Conservation (phyloP, 257 asterid genomes). For the Rubia yunnanensis region DNA sequence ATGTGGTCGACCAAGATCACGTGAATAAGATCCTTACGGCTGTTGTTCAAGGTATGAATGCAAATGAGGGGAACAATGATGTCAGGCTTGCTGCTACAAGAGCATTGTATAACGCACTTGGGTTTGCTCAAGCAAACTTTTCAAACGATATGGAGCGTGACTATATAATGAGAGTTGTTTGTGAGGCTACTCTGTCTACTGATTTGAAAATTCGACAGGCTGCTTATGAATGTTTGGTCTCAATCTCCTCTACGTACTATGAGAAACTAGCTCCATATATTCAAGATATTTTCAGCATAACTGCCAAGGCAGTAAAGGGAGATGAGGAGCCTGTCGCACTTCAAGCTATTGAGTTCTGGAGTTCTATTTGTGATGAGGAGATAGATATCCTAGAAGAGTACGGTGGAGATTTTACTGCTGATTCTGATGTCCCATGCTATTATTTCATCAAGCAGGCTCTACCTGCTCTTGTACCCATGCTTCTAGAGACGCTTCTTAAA, state of each 20-base stretch:
- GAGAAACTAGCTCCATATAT: constrained; percentile 69
- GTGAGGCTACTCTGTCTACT: constrained; percentile 74
- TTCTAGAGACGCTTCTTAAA: constrained; percentile 71
- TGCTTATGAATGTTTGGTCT: constrained; percentile 72
- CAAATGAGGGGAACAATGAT: constrained; percentile 49
- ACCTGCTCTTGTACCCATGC: constrained; percentile 66
- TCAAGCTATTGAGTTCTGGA: constrained; percentile 80
- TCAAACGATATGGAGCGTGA: constrained; percentile 78
- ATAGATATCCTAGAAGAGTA: constrained; percentile 67
- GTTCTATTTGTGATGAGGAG: constrained; percentile 75
- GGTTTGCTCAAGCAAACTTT: constrained; percentile 79
- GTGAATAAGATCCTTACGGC: constrained; percentile 80
- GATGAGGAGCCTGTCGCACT: constrained; percentile 79
- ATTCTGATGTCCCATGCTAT: constrained; percentile 65
- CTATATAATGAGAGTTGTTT: constrained; percentile 76
- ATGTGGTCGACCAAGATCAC: constrained; percentile 71
- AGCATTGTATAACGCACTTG: constrained; percentile 73
- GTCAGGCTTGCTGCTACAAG: constrained; percentile 76
- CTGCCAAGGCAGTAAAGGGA: constrained; percentile 63
- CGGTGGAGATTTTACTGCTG: constrained; percentile 67
- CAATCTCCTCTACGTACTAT: constrained; percentile 69
- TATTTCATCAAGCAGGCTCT: constrained; percentile 70
- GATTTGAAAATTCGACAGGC: constrained; percentile 76
- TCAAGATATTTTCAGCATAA: constrained; percentile 60
- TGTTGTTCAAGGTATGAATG: constrained; percentile 83